phyloP scores from a whole-genome alignment of 331 rosid genomes.

The Dryas integrifolia region DNA sequence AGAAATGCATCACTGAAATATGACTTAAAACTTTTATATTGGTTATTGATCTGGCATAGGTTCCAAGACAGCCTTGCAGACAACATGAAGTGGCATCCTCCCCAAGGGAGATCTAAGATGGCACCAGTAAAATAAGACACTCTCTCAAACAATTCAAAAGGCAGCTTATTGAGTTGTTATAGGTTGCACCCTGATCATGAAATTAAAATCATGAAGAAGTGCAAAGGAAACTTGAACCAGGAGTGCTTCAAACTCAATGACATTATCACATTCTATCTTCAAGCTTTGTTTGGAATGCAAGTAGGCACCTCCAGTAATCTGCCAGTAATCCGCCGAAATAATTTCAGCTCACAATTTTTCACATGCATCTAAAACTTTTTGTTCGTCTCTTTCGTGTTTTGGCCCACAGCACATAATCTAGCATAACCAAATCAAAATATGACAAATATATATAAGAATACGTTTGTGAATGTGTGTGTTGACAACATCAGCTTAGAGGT shows the following conservation, averaged over 20 bases:
- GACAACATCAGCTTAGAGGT: conserved; percentile 1
- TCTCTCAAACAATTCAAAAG: not conserved
- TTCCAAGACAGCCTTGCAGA: not conserved
- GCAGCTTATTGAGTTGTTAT: not conserved
- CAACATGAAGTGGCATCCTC: not conserved
- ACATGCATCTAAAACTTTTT: not conserved
- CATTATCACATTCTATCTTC: not conserved
- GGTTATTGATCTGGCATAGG: not conserved
- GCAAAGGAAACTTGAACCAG: not conserved
- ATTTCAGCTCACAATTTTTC: not conserved
- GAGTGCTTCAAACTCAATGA: conserved; percentile 8
- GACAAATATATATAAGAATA: not conserved
- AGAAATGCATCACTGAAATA: not conserved
- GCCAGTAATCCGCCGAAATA: not conserved
- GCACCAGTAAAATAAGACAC: not conserved
- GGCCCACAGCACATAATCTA: not conserved
- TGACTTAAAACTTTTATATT: no score
- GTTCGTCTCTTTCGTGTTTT: not conserved
- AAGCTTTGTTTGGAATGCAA: not conserved
- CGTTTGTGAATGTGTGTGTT: not conserved
- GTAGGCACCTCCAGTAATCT: not conserved
- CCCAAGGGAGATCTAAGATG: not conserved
- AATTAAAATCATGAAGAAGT: not conserved
- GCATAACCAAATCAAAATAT: not conserved
- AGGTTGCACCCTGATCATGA: not conserved